These are phyloP conservation scores for Glebionis coronaria DNA, from an alignment of 129 eudicot species.

Conservation along the genomic window DNA sequence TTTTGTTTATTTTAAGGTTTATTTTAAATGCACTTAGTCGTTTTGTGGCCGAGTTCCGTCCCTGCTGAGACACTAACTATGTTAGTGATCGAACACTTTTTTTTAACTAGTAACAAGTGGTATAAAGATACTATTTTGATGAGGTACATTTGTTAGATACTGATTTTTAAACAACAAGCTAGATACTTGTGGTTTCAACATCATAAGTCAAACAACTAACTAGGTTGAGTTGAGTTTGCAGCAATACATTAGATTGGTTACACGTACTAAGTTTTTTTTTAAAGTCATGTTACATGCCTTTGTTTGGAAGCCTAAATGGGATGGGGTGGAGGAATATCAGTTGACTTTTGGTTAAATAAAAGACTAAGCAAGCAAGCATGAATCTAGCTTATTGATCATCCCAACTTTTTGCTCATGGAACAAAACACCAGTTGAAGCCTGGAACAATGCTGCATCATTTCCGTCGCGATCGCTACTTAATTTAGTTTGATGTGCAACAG, in stretches of 20 bases:
- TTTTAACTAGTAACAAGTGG: neutral
- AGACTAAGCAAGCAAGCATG: conserved; percentile 38
- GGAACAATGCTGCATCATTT: conserved; percentile 1
- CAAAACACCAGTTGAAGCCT: neutral
- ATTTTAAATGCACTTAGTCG: too few species aligned
- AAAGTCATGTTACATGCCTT: conserved; percentile 36
- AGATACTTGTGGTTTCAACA: conserved; percentile 7
- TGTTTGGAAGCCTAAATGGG: too few species aligned
- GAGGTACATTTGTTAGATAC: neutral
- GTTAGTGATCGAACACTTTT: too few species aligned
- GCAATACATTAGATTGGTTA: neutral
- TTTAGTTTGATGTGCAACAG: neutral
- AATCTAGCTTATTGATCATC: conserved; percentile 15
- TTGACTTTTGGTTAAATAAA: conserved; percentile 29
- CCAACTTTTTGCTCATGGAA: conserved; percentile 3
- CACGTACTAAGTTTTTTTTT: conserved; percentile 9
- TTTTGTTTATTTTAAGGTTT: too few species aligned
- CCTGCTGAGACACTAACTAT: too few species aligned
- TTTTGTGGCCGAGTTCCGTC: too few species aligned
- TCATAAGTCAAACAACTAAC: conserved; percentile 9
- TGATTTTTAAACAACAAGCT: neutral
- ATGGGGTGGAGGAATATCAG: neutral
- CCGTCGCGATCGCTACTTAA: neutral
- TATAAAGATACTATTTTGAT: neutral
- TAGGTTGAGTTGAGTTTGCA: conserved; percentile 11